A percentile compares a stretch with the other conserved stretches of the same genome.
phyloP scores from a whole-genome alignment of 2,329 filamentous ascomycete genomes.

The Trichoderma sp. region DNA sequence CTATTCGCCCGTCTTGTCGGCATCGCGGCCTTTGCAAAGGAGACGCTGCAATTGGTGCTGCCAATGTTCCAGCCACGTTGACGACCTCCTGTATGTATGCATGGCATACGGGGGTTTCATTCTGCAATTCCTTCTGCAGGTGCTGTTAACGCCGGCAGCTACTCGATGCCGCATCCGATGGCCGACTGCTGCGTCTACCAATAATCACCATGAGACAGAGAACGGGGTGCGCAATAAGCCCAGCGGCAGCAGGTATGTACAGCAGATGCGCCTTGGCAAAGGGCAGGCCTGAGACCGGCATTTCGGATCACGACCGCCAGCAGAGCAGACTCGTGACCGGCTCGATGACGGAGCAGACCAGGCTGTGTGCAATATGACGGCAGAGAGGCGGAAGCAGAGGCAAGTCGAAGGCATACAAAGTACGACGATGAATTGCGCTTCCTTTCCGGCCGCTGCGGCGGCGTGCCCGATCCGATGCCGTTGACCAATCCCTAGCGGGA shows the following conservation, averaged over 20 bases:
- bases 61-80: background rate
- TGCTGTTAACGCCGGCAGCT: background rate
- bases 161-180: constrained; percentile 5
- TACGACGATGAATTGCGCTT: background rate
- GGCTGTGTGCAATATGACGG: background rate
- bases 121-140: background rate
- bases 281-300: background rate
- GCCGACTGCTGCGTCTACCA: background rate
- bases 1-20: background rate
- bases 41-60: background rate
- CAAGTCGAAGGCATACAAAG: background rate
- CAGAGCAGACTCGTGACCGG: constrained; percentile 8
- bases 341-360: background rate
- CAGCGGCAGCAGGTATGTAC: background rate
- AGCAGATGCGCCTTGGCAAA: background rate
- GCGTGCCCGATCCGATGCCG: constrained; percentile 1
- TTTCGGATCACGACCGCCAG: background rate
- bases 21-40: background rate
- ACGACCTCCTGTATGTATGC: background rate
- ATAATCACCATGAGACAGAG: background rate
- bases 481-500: constrained; percentile 5
- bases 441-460: background rate
- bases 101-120: background rate
- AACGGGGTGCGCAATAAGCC: background rate
- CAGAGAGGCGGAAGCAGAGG: background rate